Evolutionary conservation across 352 stramenopile genomes (phyloP).

Genomic region (Globisporangium solare): DNA sequence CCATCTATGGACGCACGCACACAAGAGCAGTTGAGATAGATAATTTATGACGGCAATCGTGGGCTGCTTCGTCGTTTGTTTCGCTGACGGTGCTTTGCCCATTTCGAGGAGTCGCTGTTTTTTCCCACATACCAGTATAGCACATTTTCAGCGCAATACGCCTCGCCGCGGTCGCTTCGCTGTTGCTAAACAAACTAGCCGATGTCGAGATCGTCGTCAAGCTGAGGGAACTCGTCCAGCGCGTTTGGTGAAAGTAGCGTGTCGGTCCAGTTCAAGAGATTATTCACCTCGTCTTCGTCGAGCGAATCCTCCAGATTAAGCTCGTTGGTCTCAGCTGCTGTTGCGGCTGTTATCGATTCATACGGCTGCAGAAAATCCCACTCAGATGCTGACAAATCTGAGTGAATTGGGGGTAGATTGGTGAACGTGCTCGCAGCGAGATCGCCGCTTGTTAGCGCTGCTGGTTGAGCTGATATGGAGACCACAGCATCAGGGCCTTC

Average conservation of each 20-base stretch:
- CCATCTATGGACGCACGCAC: neutral
- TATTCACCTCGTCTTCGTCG: constrained; percentile 73
- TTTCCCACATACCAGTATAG: neutral
- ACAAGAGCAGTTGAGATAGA: neutral
- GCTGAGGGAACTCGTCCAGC: constrained; percentile 35
- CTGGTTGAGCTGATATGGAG: no score
- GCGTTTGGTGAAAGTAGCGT: constrained; percentile 42
- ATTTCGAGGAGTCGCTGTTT: neutral
- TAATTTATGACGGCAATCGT: neutral
- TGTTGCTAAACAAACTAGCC: neutral
- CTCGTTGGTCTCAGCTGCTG: constrained; percentile 4
- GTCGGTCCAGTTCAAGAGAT: constrained; percentile 79
- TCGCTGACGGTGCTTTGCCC: neutral
- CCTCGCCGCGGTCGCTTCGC: no score
- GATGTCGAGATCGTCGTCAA: constrained; percentile 25
- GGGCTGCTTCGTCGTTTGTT: neutral
- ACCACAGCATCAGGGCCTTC: neutral
- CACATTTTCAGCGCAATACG: neutral
- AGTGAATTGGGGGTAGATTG: constrained; percentile 11
- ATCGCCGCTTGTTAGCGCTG: neutral
- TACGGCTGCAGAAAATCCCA: constrained; percentile 19
- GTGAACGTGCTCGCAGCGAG: neutral
- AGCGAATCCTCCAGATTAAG: constrained; percentile 58
- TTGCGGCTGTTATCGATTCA: constrained; percentile 6
- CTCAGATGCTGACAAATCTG: neutral